Evolutionary conservation across 2,329 filamentous ascomycete species (phyloP).

Genomic region (Fusarium pseudocircinatum): DNA sequence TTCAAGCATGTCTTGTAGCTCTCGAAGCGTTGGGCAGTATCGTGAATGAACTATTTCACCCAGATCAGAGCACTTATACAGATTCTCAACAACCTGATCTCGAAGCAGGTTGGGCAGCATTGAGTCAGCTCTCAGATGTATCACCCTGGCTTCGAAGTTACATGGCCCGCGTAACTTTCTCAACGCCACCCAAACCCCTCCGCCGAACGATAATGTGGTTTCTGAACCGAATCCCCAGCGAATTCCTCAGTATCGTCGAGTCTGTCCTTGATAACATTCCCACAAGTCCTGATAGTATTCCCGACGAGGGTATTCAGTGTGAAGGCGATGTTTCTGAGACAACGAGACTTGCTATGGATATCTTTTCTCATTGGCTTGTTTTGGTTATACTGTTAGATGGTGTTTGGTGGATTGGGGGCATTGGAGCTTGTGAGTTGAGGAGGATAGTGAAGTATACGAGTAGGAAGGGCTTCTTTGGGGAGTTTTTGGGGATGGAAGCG

Average conservation of each 20-base stretch:
- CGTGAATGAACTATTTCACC: constrained; percentile 14
- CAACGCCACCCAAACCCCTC: constrained; percentile 42
- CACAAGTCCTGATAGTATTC: background rate
- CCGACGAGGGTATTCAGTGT: background rate
- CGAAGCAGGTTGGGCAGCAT: background rate
- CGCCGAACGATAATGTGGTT: constrained; percentile 53
- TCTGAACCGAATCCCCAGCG: constrained; percentile 50
- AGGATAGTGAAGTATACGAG: constrained; percentile 38
- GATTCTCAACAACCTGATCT: background rate
- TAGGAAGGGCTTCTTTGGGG: constrained; percentile 15
- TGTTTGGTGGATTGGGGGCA: constrained; percentile 53
- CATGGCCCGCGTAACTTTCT: constrained; percentile 40
- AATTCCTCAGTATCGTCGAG: constrained; percentile 49
- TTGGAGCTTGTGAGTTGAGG: constrained; percentile 49
- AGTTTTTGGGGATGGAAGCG: background rate
- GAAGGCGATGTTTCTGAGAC: background rate
- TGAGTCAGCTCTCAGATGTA: constrained; percentile 11
- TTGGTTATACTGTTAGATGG: constrained; percentile 50
- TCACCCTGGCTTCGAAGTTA: constrained; percentile 33
- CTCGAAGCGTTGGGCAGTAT: constrained; percentile 18
- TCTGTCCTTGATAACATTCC: constrained; percentile 41
- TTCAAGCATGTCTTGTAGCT: constrained; percentile 15
- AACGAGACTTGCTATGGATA: constrained; percentile 47
- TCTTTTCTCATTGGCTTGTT: constrained; percentile 53
- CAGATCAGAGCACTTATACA: background rate